Percentiles rank a stretch among this genome's conserved stretches.
Evolutionary conservation across 129 eudicot species (phyloP).

Genomic region (Dittrichia graveolens): DNA sequence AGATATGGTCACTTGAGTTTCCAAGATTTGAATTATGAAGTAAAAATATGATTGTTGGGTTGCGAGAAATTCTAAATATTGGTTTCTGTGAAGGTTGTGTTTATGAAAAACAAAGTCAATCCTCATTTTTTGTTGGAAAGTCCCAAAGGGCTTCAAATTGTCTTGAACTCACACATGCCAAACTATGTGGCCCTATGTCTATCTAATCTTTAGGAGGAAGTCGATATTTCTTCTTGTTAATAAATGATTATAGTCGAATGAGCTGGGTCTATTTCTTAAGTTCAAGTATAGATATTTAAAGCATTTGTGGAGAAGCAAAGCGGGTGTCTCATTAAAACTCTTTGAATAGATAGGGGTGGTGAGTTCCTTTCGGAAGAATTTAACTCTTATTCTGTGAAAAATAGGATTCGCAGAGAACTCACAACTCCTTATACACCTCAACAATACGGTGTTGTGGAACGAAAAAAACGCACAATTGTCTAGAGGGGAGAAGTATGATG

Average conservation of each 20-base stretch:
- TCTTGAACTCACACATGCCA: not conserved
- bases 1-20: conserved; percentile 15
- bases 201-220: not conserved
- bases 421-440: conserved; percentile 1
- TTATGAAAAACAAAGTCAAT: conserved; percentile 34
- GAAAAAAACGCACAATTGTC: too few species aligned
- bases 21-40: not conserved
- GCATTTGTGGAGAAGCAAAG: not conserved
- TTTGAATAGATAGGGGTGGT: not conserved
- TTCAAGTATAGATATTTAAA: conserved; percentile 7
- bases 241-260: not conserved
- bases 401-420: not conserved
- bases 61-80: not conserved
- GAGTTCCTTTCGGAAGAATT: too few species aligned
- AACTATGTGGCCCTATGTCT: conserved; percentile 6
- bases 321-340: not conserved
- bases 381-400: not conserved
- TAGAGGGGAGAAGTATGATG: too few species aligned
- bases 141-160: not conserved
- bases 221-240: not conserved
- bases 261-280: too few species aligned
- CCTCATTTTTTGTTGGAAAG: not conserved
- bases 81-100: conserved; percentile 36
- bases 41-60: conserved; percentile 9
- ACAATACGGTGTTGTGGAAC: too few species aligned